Evolutionary conservation across 768 basidiomycete genomes (phyloP).

Genomic region (Boletus subcaerulescens): DNA sequence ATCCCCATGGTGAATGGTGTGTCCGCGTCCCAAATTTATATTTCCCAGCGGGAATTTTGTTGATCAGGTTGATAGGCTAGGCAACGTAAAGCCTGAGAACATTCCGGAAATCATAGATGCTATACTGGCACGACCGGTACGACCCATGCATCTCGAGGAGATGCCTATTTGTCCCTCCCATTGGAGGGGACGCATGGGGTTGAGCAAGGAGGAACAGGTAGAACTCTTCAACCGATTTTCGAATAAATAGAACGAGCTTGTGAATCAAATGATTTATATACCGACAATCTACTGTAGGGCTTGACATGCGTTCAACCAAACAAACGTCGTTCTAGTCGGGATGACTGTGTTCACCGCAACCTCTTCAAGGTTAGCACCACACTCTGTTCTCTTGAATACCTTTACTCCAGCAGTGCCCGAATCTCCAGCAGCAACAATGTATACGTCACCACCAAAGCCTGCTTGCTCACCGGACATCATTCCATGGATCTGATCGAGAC

Average conservation of each 20-base stretch:
- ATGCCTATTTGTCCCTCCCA: slow-evolving; percentile 43
- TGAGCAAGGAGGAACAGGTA: slow-evolving; percentile 56
- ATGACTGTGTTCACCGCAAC: slow-evolving; percentile 54
- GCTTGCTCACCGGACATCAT: slow-evolving; percentile 53
- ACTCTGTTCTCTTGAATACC: slow-evolving; percentile 52
- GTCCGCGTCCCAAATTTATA: slow-evolving; percentile 15
- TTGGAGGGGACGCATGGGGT: slow-evolving; percentile 75
- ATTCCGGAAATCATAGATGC: slow-evolving; percentile 52
- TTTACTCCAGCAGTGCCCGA: slow-evolving; percentile 54
- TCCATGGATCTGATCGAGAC: slow-evolving; percentile 60
- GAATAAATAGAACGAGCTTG: background rate
- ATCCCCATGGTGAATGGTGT: slow-evolving; percentile 73
- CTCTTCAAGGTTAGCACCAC: slow-evolving; percentile 49
- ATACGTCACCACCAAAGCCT: slow-evolving; percentile 46
- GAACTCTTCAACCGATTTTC: slow-evolving; percentile 28
- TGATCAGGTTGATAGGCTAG: slow-evolving; percentile 46
- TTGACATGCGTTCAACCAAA: slow-evolving; percentile 33
- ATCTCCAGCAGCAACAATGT: slow-evolving; percentile 53
- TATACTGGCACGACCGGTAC: slow-evolving; percentile 32
- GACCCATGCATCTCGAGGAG: slow-evolving; percentile 28
- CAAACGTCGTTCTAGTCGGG: slow-evolving; percentile 49
- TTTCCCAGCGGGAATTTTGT: background rate
- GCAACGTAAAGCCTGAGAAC: slow-evolving; percentile 54
- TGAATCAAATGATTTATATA: background rate
- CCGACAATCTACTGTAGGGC: background rate